Evolutionary conservation across 305 asterid genomes (phyloP), one percentile per base, ranked within the genome.

Genomic region (Solanum hybrid): DNA sequence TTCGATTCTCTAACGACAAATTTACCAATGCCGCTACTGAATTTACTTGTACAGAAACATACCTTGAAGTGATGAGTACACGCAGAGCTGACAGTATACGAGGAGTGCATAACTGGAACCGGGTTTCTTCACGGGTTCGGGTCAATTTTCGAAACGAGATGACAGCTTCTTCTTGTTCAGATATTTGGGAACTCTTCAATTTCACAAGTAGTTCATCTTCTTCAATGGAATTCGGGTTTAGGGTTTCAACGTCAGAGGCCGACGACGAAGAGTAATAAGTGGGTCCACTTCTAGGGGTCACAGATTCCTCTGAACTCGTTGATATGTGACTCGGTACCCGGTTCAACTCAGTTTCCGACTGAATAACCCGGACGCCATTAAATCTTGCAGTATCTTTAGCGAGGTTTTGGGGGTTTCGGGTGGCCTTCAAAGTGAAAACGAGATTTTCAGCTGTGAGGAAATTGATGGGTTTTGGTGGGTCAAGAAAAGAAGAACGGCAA

Each of bases 21-120:
- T 97, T 97, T 79, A 96, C 98, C 95, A 96, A 32, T 27, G 93
- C 94, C 14, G 99, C 99, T 7, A 89, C 96, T 14, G 98, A 94
- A 90, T 96, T 97, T 65, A 95, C 98, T 89, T 96, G 98, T 45
- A 97, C 89, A 36, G 95, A 45, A 4, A 93, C 89, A 78, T 95
- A 95, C 41, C 96, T 92, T 14, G 99, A 96, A 78, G 57, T 86
- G 82, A 95, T 92, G 70, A 96, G 39, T 45, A 91, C 80, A 75
- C 95, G 95, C 17, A 97, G 88, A 8, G 92, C 91, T 2, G 98
- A 92, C 13, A 97, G 93, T 36, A 96, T 11, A 68, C 97, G 91
- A 0, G 98, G 94, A 33, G 98, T 95, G 94, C 99, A 96, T 37
- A 96, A 92, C 7, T 88, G 92, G 90, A 85, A 33, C 26, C 99